phyloP scores from a whole-genome alignment of 352 stramenopile species.

The Pythium myriotylum region DNA sequence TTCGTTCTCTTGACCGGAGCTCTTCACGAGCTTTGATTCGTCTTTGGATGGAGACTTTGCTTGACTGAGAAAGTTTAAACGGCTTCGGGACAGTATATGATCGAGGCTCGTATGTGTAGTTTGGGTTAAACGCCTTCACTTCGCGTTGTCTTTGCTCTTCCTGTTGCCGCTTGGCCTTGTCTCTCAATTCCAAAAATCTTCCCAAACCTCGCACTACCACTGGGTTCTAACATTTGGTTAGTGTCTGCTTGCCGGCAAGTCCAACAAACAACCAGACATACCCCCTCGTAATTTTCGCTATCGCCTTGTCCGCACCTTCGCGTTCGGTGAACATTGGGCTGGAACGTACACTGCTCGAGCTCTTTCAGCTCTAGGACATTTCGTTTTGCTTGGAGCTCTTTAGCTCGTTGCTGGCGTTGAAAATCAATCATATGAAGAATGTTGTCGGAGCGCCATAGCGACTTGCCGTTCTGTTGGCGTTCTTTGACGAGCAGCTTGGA shows the following conservation, averaged over 20 bases:
- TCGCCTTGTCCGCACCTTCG: background rate
- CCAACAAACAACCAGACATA: too few relatives aligned
- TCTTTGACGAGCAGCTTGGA: slow-evolving; percentile 42
- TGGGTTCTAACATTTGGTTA: too few relatives aligned
- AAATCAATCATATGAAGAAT: slow-evolving; percentile 72
- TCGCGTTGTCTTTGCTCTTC: slow-evolving; percentile 66
- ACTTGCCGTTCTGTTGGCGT: slow-evolving; percentile 22
- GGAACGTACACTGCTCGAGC: slow-evolving; percentile 84
- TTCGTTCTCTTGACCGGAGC: slow-evolving; percentile 50
- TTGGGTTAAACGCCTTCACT: slow-evolving; percentile 60
- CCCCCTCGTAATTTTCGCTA: background rate
- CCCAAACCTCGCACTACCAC: slow-evolving; percentile 82
- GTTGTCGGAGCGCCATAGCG: slow-evolving; percentile 63
- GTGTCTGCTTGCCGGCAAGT: too few relatives aligned
- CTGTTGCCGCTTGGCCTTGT: slow-evolving; percentile 68
- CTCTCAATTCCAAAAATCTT: slow-evolving; percentile 75
- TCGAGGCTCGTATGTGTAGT: slow-evolving; percentile 60
- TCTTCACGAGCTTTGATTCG: slow-evolving; percentile 48
- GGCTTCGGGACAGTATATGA: slow-evolving; percentile 78
- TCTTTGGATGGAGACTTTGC: slow-evolving; percentile 50
- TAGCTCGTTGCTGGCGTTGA: slow-evolving; percentile 50
- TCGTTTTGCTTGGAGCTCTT: slow-evolving; percentile 63
- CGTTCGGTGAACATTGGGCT: slow-evolving; percentile 37
- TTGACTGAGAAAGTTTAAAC: slow-evolving; percentile 72
- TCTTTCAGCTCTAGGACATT: slow-evolving; percentile 63